Base-by-base conservation (phyloP, 2,329 filamentous ascomycete species). In the Diaporthe citri region DNA sequence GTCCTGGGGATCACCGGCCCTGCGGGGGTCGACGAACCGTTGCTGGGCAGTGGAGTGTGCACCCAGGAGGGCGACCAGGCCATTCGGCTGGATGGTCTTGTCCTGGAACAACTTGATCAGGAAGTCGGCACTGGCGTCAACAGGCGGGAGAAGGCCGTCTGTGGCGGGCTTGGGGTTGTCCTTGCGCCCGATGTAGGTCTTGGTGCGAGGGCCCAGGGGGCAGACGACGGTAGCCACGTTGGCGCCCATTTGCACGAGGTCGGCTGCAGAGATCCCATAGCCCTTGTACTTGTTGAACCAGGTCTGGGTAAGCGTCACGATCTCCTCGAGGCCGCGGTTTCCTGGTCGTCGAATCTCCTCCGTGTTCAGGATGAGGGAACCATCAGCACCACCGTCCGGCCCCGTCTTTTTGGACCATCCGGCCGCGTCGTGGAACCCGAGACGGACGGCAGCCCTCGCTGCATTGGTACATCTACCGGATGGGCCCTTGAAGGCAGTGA, bases 21-120 rank as follows among this genome's bases (percentile, higher is more conserved):
- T 82, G 6, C 78, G 74, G 0, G 79, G 62, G 75, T 89, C 84
- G 76, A 86, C 84, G 57, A 85, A 84, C 76, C 84, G 84, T 78
- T 90, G 88, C 77, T 86, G 86, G 4, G 86, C 87, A 5, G 87
- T 85, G 2, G 86, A 87, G 78, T 91, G 89, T 0, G 89, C 89
- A 55, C 89, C 89, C 13, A 91, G 79, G 2, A 91, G 85, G 6
- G 89, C 89, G 4, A 88, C 87, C 2, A 90, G 85, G 15, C 88
- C 87, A 52, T 85, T 85, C 0, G 86, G 84, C 25, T 80, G 83
- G 77, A 91, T 89, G 3, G 88, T 90, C 81, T 91, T 90, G 75
- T 86, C 84, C 31, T 82, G 79, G 80, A 90, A 91, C 10, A 89
- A 82, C 34, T 83, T 79, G 75, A 90, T 85, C 31, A 90, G 81